Conservation (phyloP, 768 basidiomycete species). For the Megacollybia marginata region DNA sequence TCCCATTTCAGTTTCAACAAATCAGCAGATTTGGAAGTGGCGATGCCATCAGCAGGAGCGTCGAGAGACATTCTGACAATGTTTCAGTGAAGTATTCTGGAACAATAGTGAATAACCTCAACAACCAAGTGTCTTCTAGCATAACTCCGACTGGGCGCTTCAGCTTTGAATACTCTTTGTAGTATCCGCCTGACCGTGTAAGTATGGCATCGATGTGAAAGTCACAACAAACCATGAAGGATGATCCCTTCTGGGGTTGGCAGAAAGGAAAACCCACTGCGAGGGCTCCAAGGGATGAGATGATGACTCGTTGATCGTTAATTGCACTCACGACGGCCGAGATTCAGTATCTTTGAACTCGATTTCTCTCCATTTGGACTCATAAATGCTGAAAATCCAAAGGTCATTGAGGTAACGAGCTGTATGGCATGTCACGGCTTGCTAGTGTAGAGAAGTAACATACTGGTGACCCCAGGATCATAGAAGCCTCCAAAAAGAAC, state of each 20-base stretch:
- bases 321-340: conserved; percentile 56
- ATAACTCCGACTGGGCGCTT: conserved; percentile 82
- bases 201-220: not conserved
- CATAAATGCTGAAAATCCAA: conserved; percentile 81
- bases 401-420: conserved; percentile 79
- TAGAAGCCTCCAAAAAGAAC: conserved; percentile 89
- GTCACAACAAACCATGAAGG: conserved; percentile 48
- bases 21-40: conserved; percentile 31
- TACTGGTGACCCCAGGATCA: conserved; percentile 79
- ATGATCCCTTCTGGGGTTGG: conserved; percentile 72
- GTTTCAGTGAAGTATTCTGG: conserved; percentile 1
- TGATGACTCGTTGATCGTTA: not conserved
- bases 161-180: conserved; percentile 83
- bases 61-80: conserved; percentile 23
- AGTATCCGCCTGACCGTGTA: conserved; percentile 63
- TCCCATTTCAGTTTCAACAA: conserved; percentile 74
- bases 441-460: conserved; percentile 9
- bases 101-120: conserved; percentile 41
- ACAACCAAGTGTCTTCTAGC: conserved; percentile 86
- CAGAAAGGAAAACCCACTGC: conserved; percentile 83
- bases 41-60: conserved; percentile 5
- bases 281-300: conserved; percentile 35
- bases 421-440: conserved; percentile 16
- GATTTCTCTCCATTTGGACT: conserved; percentile 79
- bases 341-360: conserved; percentile 66